Percentiles rank a stretch among this genome's conserved stretches.
These are phyloP conservation scores for Ascochyta koolunga DNA, from an alignment of 2,329 filamentous ascomycete species.

Conservation along the genomic window DNA sequence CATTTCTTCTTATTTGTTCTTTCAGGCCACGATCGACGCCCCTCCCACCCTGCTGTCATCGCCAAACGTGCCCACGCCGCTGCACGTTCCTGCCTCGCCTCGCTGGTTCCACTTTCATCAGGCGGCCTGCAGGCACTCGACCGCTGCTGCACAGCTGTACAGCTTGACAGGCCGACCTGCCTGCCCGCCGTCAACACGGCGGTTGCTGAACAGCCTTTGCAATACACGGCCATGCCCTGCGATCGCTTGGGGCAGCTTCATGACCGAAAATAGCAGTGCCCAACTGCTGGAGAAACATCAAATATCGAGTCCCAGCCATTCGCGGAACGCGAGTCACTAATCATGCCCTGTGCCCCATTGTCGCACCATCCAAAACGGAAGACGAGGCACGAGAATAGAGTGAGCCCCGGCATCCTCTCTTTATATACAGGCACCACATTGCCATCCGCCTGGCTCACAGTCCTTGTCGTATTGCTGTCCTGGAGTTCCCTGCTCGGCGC, in stretches of 20 bases:
- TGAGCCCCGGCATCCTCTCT: conserved; percentile 21
- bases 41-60: conserved; percentile 28
- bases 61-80: not conserved
- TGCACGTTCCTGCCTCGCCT: conserved; percentile 22
- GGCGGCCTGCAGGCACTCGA: conserved; percentile 6
- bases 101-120: conserved; percentile 12
- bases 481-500: conserved; percentile 36
- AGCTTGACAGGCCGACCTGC: conserved; percentile 7
- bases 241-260: conserved; percentile 14
- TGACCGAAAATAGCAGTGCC: conserved; percentile 26
- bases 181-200: not conserved
- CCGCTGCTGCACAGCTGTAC: not conserved
- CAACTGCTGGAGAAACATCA: conserved; percentile 15
- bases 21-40: conserved; percentile 33
- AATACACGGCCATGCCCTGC: conserved; percentile 30
- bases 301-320: conserved; percentile 24
- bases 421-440: conserved; percentile 23
- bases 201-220: not conserved
- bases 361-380: conserved; percentile 42
- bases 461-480: conserved; percentile 35
- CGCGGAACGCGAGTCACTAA: conserved; percentile 30
- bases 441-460: conserved; percentile 28
- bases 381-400: conserved; percentile 29
- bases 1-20: conserved; percentile 17
- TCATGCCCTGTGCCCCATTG: conserved; percentile 28